These are phyloP conservation scores for Xerocomellus dryophilus DNA, from an alignment of 768 basidiomycete genomes.

Conservation along the genomic window DNA sequence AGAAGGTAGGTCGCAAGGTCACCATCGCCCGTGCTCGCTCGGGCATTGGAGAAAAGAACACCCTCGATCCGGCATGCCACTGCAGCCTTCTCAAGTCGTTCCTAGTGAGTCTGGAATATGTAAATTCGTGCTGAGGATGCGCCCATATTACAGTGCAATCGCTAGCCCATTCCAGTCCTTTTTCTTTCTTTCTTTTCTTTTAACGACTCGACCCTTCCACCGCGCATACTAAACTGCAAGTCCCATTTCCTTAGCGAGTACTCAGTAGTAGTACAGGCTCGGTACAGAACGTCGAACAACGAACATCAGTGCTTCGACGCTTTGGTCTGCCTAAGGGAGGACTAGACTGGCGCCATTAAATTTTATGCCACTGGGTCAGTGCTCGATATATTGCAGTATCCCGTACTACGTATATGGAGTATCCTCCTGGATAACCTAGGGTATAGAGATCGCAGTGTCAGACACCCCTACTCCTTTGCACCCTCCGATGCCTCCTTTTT, in stretches of 20 bases:
- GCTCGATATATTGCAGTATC: background rate
- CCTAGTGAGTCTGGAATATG: background rate
- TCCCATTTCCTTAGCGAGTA: too few relatives aligned
- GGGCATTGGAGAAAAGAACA: background rate
- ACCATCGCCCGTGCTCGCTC: background rate
- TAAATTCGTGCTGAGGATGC: background rate
- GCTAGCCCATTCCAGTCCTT: too few relatives aligned
- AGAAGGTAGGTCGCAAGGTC: too few relatives aligned
- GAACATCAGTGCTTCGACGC: background rate
- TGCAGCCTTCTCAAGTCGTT: background rate
- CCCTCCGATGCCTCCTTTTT: constrained; percentile 5
- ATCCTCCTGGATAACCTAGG: background rate
- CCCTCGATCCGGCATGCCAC: background rate
- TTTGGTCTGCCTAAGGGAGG: background rate
- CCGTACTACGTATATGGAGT: background rate
- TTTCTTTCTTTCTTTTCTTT: too few relatives aligned
- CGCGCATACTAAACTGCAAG: too few relatives aligned
- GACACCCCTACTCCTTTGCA: constrained; percentile 1
- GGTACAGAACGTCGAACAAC: too few relatives aligned
- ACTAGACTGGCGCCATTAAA: background rate
- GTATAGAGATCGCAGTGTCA: background rate
- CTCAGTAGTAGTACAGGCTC: too few relatives aligned
- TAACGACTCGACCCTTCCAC: too few relatives aligned
- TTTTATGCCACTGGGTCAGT: background rate
- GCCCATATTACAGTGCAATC: too few relatives aligned